Evolutionary conservation across 2,329 filamentous ascomycete species (phyloP).

Genomic region (Pyrenochaeta sp.): DNA sequence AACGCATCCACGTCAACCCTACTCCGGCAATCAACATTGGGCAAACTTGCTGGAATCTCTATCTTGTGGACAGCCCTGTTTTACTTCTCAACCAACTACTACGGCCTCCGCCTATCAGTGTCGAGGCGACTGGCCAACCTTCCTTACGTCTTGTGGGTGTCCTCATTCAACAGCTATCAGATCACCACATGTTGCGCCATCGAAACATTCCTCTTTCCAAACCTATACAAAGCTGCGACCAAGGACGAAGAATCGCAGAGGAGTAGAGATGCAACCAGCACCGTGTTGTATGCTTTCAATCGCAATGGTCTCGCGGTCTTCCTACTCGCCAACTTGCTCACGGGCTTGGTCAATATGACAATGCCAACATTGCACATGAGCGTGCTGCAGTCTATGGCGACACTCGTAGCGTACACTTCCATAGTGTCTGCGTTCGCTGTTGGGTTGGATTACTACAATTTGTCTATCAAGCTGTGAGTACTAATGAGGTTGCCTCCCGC

Average conservation of each 20-base stretch:
- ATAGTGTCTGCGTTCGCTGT: constrained; percentile 74
- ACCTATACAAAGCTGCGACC: constrained; percentile 67
- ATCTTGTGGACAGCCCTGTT: constrained; percentile 76
- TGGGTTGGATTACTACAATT: constrained; percentile 68
- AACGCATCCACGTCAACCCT: constrained; percentile 57
- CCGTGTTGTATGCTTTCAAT: constrained; percentile 84
- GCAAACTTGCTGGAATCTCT: constrained; percentile 71
- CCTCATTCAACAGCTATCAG: constrained; percentile 89
- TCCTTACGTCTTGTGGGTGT: constrained; percentile 91
- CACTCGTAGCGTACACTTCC: constrained; percentile 77
- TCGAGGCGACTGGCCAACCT: constrained; percentile 92
- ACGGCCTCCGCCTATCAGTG: constrained; percentile 71
- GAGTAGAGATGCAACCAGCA: constrained; percentile 76
- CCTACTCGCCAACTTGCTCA: constrained; percentile 85
- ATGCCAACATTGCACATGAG: constrained; percentile 80
- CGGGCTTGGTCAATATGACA: constrained; percentile 87
- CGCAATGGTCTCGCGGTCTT: constrained; percentile 88
- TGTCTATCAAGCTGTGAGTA: constrained; percentile 74
- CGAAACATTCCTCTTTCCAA: constrained; percentile 81
- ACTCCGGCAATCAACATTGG: constrained; percentile 64
- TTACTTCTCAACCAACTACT: constrained; percentile 72
- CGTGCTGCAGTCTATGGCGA: constrained; percentile 71
- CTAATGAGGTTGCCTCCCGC: neutral
- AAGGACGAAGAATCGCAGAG: constrained; percentile 68
- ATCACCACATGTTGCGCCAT: constrained; percentile 79